Conservation (phyloP, 306 rosid species). For the Dalbergia oliveri region DNA sequence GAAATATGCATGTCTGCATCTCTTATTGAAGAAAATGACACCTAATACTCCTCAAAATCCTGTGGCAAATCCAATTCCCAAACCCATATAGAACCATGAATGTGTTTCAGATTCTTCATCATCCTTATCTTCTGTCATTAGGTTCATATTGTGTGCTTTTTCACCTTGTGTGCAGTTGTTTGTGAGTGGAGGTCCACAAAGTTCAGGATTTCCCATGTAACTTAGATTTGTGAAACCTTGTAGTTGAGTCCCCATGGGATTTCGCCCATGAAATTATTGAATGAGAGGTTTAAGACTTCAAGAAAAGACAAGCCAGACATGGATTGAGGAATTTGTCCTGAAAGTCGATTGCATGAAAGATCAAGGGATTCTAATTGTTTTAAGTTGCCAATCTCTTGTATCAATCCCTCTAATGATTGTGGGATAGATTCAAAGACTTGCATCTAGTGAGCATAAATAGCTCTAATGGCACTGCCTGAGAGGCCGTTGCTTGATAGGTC, state of each 20-base stretch:
- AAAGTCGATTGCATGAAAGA: slow-evolving; percentile 37
- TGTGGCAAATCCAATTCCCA: slow-evolving; percentile 37
- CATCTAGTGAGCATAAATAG: slow-evolving; percentile 6
- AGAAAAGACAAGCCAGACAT: slow-evolving; percentile 28
- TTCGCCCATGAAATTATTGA: slow-evolving; percentile 48
- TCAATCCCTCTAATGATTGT: slow-evolving; percentile 38
- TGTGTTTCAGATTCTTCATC: not conserved
- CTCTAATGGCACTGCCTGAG: slow-evolving; percentile 39
- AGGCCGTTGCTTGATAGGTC: slow-evolving; percentile 38
- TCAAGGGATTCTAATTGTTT: slow-evolving; percentile 39
- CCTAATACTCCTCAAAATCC: slow-evolving; percentile 31
- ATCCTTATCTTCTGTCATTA: not conserved
- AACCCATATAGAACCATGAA: slow-evolving; percentile 25
- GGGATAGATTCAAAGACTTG: slow-evolving; percentile 43
- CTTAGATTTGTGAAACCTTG: slow-evolving; percentile 8
- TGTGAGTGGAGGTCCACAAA: slow-evolving; percentile 44
- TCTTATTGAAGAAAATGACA: not conserved
- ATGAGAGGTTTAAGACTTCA: slow-evolving; percentile 41
- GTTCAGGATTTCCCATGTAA: not conserved
- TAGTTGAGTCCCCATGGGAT: slow-evolving; percentile 42
- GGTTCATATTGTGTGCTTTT: not conserved
- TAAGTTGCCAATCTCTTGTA: slow-evolving; percentile 34
- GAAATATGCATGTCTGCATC: slow-evolving; percentile 39
- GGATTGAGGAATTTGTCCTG: slow-evolving; percentile 41
- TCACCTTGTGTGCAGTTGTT: not conserved